A percentile compares a stretch with the other conserved stretches of the same genome.
Conservation (phyloP, 768 basidiomycete species). For the Suillus sp. region DNA sequence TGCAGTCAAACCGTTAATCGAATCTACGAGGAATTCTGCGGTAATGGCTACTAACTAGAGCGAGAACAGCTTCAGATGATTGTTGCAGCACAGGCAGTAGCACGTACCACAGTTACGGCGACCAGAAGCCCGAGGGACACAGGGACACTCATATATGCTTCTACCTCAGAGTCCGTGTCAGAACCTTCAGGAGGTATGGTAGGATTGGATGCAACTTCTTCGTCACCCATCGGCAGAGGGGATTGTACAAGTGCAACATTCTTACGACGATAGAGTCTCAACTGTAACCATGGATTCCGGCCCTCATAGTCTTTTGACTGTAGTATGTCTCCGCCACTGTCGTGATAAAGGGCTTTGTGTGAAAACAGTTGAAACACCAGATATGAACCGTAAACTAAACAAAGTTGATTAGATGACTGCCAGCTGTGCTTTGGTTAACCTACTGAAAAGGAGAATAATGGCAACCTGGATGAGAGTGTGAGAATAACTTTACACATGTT, state of each 20-base stretch:
- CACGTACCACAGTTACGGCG: constrained; percentile 61
- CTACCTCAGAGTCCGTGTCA: constrained; percentile 33
- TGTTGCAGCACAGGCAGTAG: background rate
- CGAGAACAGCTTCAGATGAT: background rate
- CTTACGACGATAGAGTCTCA: background rate
- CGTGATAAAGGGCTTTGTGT: constrained; percentile 69
- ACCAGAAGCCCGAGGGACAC: constrained; percentile 56
- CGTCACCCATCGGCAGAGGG: background rate
- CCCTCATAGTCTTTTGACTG: constrained; percentile 44
- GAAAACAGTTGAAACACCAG: constrained; percentile 81
- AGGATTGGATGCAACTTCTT: background rate
- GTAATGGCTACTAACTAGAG: constrained; percentile 54
- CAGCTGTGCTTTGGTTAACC: constrained; percentile 24
- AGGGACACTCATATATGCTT: constrained; percentile 54
- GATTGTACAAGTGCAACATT: constrained; percentile 11
- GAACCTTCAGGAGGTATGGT: background rate
- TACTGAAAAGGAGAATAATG: constrained; percentile 76
- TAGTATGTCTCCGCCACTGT: constrained; percentile 39
- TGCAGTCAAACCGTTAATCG: constrained; percentile 73
- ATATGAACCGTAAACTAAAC: constrained; percentile 69
- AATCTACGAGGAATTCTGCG: constrained; percentile 73
- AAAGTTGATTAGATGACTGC: constrained; percentile 7
- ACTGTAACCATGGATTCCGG: constrained; percentile 36
- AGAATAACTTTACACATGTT: constrained; percentile 5
- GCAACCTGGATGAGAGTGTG: constrained; percentile 55